Evolutionary conservation across 805 yeast species (phyloP).

Genomic region (Candida schatavii): DNA sequence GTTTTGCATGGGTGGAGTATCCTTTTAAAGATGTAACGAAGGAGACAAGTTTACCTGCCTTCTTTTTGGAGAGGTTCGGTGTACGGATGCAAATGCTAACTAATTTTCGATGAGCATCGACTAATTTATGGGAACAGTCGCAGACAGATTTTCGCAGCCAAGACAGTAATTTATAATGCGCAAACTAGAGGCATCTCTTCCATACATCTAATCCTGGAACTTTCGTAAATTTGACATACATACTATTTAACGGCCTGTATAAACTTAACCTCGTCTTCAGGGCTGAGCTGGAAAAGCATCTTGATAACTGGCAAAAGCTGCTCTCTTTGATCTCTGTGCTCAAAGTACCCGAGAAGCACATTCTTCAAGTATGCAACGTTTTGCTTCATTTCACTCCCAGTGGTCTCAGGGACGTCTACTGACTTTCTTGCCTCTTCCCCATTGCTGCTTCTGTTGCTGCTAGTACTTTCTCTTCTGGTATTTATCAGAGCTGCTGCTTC

Average conservation of each 20-base stretch:
- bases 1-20: no score
- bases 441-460: neutral
- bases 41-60: no score
- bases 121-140: no score
- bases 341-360: conserved; percentile 86
- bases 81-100: no score
- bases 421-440: neutral
- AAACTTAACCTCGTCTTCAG: conserved; percentile 73
- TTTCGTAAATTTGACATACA: no score
- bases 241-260: conserved; percentile 50
- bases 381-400: conserved; percentile 8
- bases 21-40: no score
- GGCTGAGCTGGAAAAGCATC: conserved; percentile 64
- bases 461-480: neutral
- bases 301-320: conserved; percentile 84
- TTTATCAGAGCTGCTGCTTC: neutral
- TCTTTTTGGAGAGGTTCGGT: no score
- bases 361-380: conserved; percentile 81
- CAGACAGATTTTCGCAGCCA: no score
- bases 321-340: conserved; percentile 87
- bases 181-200: no score
- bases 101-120: no score
- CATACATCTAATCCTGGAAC: no score
- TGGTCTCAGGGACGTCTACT: neutral
- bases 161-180: no score